Percentiles rank a stretch among this genome's conserved stretches.
These are phyloP conservation scores for Aspergillus novoparasiticus DNA, from an alignment of 2,329 filamentous ascomycete genomes.

Conservation along the genomic window DNA sequence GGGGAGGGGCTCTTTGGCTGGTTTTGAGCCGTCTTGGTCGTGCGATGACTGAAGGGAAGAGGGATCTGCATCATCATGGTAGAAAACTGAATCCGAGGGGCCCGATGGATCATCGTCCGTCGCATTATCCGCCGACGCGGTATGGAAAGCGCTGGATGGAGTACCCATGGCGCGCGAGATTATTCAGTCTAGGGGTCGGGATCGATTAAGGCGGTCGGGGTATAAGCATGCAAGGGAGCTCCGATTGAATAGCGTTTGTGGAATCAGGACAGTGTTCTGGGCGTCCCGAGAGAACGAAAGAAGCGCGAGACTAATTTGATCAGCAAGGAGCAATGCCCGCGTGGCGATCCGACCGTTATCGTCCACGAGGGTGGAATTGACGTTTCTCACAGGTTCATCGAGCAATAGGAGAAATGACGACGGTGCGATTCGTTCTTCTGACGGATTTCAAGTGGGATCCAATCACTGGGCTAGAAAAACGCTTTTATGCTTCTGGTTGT, in stretches of 20 bases:
- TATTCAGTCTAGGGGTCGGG: slow-evolving; percentile 5
- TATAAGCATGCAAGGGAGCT: slow-evolving; percentile 17
- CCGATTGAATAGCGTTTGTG: slow-evolving; percentile 1
- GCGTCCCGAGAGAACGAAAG: slow-evolving; percentile 8
- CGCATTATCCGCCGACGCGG: slow-evolving; percentile 26
- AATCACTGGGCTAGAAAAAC: slow-evolving; percentile 1
- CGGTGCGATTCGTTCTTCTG: not conserved
- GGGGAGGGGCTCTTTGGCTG: slow-evolving; percentile 47
- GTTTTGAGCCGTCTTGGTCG: slow-evolving; percentile 29
- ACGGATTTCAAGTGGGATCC: not conserved
- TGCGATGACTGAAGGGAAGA: slow-evolving; percentile 17
- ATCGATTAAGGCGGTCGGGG: slow-evolving; percentile 20
- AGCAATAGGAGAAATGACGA: slow-evolving; percentile 6
- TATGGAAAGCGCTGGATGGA: slow-evolving; percentile 22
- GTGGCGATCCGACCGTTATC: slow-evolving; percentile 24
- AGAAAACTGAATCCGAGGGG: slow-evolving; percentile 21
- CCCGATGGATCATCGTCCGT: slow-evolving; percentile 33
- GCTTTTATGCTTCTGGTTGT: not conserved
- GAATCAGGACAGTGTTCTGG: slow-evolving; percentile 12
- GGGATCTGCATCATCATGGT: slow-evolving; percentile 25
- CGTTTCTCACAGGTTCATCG: slow-evolving; percentile 23
- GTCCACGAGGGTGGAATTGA: slow-evolving; percentile 26
- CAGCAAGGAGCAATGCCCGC: slow-evolving; percentile 17
- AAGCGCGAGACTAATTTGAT: slow-evolving; percentile 11
- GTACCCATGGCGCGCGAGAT: slow-evolving; percentile 29